A percentile compares a stretch with the other conserved stretches of the same genome.
These are phyloP conservation scores for Podospora didyma DNA, from an alignment of 495 filamentous ascomycete genomes.

Conservation along the genomic window DNA sequence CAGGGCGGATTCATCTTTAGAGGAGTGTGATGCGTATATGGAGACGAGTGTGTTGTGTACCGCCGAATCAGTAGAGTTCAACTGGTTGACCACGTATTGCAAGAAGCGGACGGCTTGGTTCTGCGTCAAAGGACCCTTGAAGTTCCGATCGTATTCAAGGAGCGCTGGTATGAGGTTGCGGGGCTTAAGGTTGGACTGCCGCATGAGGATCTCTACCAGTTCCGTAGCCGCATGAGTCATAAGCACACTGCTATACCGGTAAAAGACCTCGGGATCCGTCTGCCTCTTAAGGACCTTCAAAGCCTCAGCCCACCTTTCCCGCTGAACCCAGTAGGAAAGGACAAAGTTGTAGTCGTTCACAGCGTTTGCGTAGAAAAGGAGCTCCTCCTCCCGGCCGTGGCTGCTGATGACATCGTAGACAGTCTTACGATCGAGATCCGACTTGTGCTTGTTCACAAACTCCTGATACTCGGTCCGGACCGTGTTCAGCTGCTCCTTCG, in stretches of 20 bases:
- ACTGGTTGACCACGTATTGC: slow-evolving; percentile 85
- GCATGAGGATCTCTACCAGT: slow-evolving; percentile 88
- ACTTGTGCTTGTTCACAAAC: slow-evolving; percentile 78
- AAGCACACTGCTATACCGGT: slow-evolving; percentile 91
- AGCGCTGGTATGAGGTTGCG: slow-evolving; percentile 87
- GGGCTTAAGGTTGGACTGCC: slow-evolving; percentile 82
- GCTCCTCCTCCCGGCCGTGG: slow-evolving; percentile 88
- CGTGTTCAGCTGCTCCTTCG: slow-evolving; percentile 63
- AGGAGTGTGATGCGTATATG: slow-evolving; percentile 85
- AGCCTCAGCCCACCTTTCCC: slow-evolving; percentile 89
- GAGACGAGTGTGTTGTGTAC: slow-evolving; percentile 96
- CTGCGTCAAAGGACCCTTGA: slow-evolving; percentile 56
- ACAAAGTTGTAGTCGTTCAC: slow-evolving; percentile 92
- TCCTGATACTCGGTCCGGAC: slow-evolving; percentile 79
- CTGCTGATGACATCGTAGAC: slow-evolving; percentile 94
- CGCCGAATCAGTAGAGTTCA: slow-evolving; percentile 77
- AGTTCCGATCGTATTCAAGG: slow-evolving; percentile 83
- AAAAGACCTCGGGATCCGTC: slow-evolving; percentile 87
- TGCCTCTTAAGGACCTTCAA: slow-evolving; percentile 86
- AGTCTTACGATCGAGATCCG: slow-evolving; percentile 84
- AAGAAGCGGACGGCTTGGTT: slow-evolving; percentile 96
- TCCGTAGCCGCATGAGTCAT: slow-evolving; percentile 84
- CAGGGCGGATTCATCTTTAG: slow-evolving; percentile 75
- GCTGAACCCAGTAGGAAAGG: slow-evolving; percentile 93
- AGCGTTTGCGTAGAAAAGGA: slow-evolving; percentile 83